Percentiles rank a stretch among this genome's conserved stretches.
These are phyloP conservation scores for Simmondsia chinensis DNA, from an alignment of 148 eudicot genomes.

Conservation along the genomic window DNA sequence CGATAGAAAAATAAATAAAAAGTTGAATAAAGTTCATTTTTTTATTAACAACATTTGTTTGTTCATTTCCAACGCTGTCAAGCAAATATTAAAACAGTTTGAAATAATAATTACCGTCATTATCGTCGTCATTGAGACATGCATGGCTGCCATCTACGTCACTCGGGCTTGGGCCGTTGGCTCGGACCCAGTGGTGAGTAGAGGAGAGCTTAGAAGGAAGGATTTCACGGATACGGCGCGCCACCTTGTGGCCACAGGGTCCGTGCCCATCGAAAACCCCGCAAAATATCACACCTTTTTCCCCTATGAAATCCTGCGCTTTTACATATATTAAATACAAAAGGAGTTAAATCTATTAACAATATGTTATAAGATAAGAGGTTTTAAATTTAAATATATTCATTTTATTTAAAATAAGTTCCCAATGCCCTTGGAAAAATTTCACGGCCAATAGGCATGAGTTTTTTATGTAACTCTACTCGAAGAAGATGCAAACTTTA, in stretches of 20 bases:
- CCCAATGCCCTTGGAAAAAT: no score
- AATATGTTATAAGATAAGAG: neutral
- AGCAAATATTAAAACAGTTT: no score
- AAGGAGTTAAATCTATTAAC: neutral
- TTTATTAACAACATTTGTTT: no score
- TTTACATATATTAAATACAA: neutral
- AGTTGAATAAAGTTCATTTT: no score
- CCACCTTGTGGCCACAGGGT: constrained; percentile 71
- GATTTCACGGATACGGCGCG: constrained; percentile 44
- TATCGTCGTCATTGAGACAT: constrained; percentile 3
- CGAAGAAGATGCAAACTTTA: no score
- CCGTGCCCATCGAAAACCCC: constrained; percentile 95
- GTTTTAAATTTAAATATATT: no score
- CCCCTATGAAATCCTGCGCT: constrained; percentile 61
- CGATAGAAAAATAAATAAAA: no score
- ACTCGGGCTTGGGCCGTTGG: constrained; percentile 10
- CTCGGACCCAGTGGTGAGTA: constrained; percentile 15
- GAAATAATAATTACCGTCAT: neutral
- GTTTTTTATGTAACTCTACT: no score
- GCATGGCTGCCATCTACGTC: constrained; percentile 14
- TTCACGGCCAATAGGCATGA: no score
- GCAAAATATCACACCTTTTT: constrained; percentile 54
- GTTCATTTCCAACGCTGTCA: no score
- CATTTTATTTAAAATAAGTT: no score
- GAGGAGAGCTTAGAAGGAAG: constrained; percentile 54